Percentiles rank a stretch among this genome's conserved stretches.
Evolutionary conservation across 345 rosid species (phyloP).

Genomic region (Streptanthus diversifolius): DNA sequence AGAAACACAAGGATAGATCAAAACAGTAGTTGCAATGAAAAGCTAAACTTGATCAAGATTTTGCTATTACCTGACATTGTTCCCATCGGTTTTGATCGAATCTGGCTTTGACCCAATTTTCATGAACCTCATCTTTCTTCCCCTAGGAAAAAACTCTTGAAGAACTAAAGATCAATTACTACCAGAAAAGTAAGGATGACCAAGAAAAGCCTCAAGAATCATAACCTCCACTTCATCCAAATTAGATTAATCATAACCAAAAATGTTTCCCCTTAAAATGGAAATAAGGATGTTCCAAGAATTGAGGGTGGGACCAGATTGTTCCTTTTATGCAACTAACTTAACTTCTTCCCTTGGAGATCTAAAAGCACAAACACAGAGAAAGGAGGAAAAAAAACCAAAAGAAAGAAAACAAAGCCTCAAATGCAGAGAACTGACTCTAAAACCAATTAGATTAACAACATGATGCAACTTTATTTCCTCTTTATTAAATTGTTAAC

Average conservation of each 20-base stretch:
- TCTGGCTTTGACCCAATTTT: slow-evolving; percentile 88
- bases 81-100: slow-evolving; percentile 52
- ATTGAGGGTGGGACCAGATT: slow-evolving; percentile 56
- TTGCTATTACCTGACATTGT: slow-evolving; percentile 28
- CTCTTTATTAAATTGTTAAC: slow-evolving; percentile 23
- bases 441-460: slow-evolving; percentile 25
- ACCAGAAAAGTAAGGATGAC: not conserved
- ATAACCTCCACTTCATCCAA: slow-evolving; percentile 9
- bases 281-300: slow-evolving; percentile 41
- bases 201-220: slow-evolving; percentile 19
- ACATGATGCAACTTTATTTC: slow-evolving; percentile 4
- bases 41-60: not conserved
- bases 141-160: not conserved
- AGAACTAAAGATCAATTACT: slow-evolving; percentile 15
- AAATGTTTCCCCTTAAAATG: slow-evolving; percentile 36
- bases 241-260: slow-evolving; percentile 3
- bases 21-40: not conserved
- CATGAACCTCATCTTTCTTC: slow-evolving; percentile 82
- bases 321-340: slow-evolving; percentile 37
- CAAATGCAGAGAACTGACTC: slow-evolving; percentile 34
- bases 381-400: slow-evolving; percentile 23
- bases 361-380: slow-evolving; percentile 49
- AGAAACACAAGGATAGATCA: not conserved
- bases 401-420: slow-evolving; percentile 21
- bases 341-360: slow-evolving; percentile 45